These are phyloP conservation scores for Tuber microsphaerosporum DNA, from an alignment of 495 filamentous ascomycete species.

Conservation along the genomic window DNA sequence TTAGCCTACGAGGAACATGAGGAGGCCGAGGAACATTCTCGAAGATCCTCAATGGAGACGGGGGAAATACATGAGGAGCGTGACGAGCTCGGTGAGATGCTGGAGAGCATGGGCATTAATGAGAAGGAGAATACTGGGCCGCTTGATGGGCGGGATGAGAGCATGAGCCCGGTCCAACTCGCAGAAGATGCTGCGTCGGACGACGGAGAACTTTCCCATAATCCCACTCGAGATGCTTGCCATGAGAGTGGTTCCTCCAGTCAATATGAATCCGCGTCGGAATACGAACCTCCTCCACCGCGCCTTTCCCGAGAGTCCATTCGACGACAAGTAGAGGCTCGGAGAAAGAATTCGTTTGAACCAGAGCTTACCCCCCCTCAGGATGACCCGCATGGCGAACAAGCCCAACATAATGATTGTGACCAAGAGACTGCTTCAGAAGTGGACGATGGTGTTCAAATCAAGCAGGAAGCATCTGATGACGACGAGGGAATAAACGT, in stretches of 20 bases:
- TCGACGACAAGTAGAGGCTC: constrained; percentile 76
- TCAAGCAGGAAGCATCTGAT: constrained; percentile 60
- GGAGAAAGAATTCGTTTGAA: constrained; percentile 48
- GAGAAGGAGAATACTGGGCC: constrained; percentile 48
- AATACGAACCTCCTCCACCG: constrained; percentile 55
- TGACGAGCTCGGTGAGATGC: constrained; percentile 39
- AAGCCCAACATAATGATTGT: constrained; percentile 46
- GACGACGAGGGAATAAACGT: constrained; percentile 57
- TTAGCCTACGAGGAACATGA: constrained; percentile 55
- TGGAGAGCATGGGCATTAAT: constrained; percentile 50
- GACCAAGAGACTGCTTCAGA: constrained; percentile 40
- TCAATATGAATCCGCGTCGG: constrained; percentile 44
- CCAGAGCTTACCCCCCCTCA: constrained; percentile 7
- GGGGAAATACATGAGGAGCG: constrained; percentile 60
- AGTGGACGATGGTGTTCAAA: constrained; percentile 52
- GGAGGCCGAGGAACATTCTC: constrained; percentile 58
- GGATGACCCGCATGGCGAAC: not conserved
- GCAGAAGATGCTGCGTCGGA: constrained; percentile 49
- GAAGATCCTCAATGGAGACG: constrained; percentile 58
- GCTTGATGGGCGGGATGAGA: constrained; percentile 53
- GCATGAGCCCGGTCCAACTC: constrained; percentile 45
- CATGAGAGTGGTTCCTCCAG: constrained; percentile 27
- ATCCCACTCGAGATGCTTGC: constrained; percentile 27
- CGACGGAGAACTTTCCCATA: constrained; percentile 42
- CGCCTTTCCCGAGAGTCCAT: constrained; percentile 91